Evolutionary conservation across 768 basidiomycete genomes (phyloP), one percentile per base, ranked within the genome.

Genomic region (Hygrophoropsis aurantiaca): DNA sequence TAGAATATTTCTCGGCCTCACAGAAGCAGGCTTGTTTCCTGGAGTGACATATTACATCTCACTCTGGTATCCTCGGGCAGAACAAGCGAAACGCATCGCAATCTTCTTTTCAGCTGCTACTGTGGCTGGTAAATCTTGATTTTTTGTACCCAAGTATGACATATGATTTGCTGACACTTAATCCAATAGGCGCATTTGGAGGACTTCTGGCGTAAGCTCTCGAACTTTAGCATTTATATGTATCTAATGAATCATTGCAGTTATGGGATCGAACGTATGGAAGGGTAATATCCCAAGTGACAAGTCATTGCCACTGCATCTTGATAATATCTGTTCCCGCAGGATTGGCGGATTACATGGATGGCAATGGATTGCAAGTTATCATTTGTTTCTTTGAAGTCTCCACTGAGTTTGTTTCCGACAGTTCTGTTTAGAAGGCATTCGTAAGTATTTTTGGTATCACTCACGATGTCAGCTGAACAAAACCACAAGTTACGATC

Each of bases 41-140:
- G 70, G 70, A 1, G 60, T 74, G 45, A 67, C 66, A 2, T 78
- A 74, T 46, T 73, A 69, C 34, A 65, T 82, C 36, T 80, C 78
- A 11, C 60, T 80, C 40, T 85, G 83, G 82, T 80, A 87, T 57
- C 73, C 79, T 9, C 69, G 77, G 26, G 66, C 67, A 43, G 83
- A 85, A 55, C 75, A 82, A 36, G 81, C 78, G 15, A 66, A 64
- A 55, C 75, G 83, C 21, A 74, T 82, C 46, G 80, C 82, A 4
- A 68, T 85, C 27, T 84, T 85, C 69, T 83, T 83, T 60, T 77
- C 77, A 16, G 80, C 81, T 33, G 80, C 81, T 10, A 82, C 80
- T 2, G 57, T 78, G 27, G 75, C 81, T 15, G 81, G 75, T 61
- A 25, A 13, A n/a, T n/a, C n/a, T 11, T 38, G n/a, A n/a, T n/a